These are phyloP conservation scores for Prunus davidiana DNA, from an alignment of 306 rosid genomes.

Conservation along the genomic window DNA sequence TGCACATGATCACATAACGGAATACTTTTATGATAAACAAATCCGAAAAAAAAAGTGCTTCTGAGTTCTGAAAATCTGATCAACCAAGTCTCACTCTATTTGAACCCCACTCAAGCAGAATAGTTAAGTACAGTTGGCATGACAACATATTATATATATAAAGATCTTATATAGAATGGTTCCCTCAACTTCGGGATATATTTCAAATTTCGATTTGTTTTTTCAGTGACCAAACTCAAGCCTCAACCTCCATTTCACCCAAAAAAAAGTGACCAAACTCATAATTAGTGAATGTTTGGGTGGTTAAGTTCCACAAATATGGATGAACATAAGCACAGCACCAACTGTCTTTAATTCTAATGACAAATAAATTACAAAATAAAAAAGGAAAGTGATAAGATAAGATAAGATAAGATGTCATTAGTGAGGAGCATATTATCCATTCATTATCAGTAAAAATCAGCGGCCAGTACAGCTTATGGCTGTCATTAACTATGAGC, in stretches of 20 bases:
- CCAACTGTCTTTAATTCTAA: background rate
- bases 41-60: background rate
- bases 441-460: background rate
- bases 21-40: background rate
- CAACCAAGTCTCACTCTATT: background rate
- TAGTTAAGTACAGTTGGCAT: background rate
- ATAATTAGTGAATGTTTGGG: background rate
- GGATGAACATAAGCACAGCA: background rate
- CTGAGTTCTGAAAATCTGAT: background rate
- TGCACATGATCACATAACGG: slow-evolving; percentile 27
- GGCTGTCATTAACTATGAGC: background rate
- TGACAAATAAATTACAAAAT: background rate
- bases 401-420: background rate
- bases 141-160: background rate
- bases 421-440: background rate
- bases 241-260: background rate
- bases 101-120: background rate
- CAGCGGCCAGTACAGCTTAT: background rate
- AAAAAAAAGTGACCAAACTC: background rate
- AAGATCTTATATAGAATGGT: background rate
- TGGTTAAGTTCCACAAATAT: background rate
- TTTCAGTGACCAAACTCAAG: background rate
- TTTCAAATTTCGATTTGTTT: background rate
- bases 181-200: background rate
- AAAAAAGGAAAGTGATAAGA: background rate